A percentile compares a stretch with the other conserved stretches of the same genome.
phyloP scores from a whole-genome alignment of 331 rosid genomes.

The Phaseolus coccineus region DNA sequence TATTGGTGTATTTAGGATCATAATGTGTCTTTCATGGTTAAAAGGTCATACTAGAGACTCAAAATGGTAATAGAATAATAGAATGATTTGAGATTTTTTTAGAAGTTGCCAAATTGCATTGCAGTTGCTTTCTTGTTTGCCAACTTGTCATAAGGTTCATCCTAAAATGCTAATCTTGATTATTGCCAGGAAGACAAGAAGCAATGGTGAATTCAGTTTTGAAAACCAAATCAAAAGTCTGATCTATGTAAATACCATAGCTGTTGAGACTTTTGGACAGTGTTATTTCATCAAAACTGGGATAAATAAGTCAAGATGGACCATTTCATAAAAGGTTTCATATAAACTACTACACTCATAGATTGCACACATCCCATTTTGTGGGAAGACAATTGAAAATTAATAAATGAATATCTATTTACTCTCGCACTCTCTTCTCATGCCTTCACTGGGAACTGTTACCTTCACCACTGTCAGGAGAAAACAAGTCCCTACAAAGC shows the following conservation, averaged over 20 bases:
- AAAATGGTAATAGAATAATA: neutral
- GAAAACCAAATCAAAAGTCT: constrained; percentile 19
- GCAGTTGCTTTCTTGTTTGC: constrained; percentile 1
- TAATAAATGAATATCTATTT: neutral
- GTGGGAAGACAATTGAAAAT: neutral
- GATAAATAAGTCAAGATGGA: constrained; percentile 3
- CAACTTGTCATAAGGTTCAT: constrained; percentile 2
- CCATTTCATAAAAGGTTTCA: constrained; percentile 14
- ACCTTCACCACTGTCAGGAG: constrained; percentile 50
- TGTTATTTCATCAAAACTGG: constrained; percentile 19
- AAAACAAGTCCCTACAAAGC: constrained; percentile 87
- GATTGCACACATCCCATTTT: constrained; percentile 20
- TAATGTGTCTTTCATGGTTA: neutral
- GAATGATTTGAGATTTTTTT: neutral
- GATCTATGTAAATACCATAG: neutral
- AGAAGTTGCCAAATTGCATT: constrained; percentile 1
- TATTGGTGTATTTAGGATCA: neutral
- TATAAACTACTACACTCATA: neutral
- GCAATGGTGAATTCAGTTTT: neutral
- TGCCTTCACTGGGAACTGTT: constrained; percentile 38
- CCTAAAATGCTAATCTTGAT: constrained; percentile 14
- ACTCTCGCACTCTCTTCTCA: constrained; percentile 12
- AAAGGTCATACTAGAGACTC: neutral
- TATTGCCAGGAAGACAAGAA: constrained; percentile 1
- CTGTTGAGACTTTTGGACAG: neutral